phyloP scores from a whole-genome alignment of 1,139 yeast species.

The Debaryomycetaceae sp. region DNA sequence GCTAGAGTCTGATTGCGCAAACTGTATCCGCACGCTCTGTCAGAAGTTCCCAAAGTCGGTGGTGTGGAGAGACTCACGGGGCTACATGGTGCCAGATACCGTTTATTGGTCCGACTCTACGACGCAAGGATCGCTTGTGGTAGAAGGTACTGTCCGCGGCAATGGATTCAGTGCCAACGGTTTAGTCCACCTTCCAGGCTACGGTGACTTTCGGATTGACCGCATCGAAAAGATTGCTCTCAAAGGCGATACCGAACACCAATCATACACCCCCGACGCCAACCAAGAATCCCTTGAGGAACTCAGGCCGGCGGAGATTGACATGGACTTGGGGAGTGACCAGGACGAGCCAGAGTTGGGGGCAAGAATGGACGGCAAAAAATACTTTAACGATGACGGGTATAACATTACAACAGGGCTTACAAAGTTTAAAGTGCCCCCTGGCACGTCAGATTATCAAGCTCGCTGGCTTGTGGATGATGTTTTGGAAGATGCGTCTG shows the following conservation, averaged over 20 bases:
- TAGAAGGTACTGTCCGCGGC: conserved; percentile 85
- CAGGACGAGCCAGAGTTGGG: conserved; percentile 40
- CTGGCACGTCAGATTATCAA: conserved; percentile 89
- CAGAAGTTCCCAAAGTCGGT: conserved; percentile 82
- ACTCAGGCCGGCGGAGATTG: conserved; percentile 41
- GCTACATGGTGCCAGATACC: conserved; percentile 71
- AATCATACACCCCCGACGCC: conserved; percentile 33
- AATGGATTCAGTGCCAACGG: conserved; percentile 69
- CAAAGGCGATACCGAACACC: conserved; percentile 18
- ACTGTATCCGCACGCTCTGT: conserved; percentile 64
- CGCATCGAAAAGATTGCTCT: conserved; percentile 42
- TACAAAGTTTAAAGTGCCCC: conserved; percentile 45
- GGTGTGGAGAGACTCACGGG: conserved; percentile 86
- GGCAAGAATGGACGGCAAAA: conserved; percentile 63
- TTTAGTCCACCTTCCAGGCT: conserved; percentile 75
- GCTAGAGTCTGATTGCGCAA: conserved; percentile 51
- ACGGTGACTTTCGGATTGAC: conserved; percentile 79
- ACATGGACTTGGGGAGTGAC: conserved; percentile 23
- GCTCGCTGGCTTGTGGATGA: conserved; percentile 80
- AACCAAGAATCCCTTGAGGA: conserved; percentile 59
- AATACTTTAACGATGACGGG: conserved; percentile 41
- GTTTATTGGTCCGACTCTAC: conserved; percentile 34
- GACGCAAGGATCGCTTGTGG: conserved; percentile 30
- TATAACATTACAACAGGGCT: conserved; percentile 10
- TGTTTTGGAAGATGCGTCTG: conserved; percentile 37